These are phyloP conservation scores for Pythium phragmitis DNA, from an alignment of 352 stramenopile species.

Conservation along the genomic window DNA sequence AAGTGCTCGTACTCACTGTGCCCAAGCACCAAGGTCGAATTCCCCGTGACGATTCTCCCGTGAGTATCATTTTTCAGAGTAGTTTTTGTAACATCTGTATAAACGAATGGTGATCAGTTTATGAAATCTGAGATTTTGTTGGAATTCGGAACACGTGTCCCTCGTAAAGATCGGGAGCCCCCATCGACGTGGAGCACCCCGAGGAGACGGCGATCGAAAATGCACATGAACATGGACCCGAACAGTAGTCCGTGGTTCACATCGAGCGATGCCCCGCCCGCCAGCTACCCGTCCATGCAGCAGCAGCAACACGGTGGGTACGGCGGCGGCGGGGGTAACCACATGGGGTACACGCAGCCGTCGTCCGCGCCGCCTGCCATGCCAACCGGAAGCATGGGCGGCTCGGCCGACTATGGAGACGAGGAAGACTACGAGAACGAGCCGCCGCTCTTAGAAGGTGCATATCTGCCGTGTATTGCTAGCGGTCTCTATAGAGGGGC, in stretches of 20 bases:
- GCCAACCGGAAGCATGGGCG: slow-evolving; percentile 19
- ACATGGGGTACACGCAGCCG: slow-evolving; percentile 30
- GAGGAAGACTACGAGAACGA: slow-evolving; percentile 95
- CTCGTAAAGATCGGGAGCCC: background rate
- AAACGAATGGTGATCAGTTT: background rate
- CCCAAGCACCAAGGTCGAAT: slow-evolving; percentile 22
- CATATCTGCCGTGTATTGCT: background rate
- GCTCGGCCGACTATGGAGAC: slow-evolving; percentile 21
- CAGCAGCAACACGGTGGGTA: slow-evolving; percentile 6
- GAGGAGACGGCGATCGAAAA: slow-evolving; percentile 19
- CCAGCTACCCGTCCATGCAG: slow-evolving; percentile 40
- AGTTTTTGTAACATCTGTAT: background rate
- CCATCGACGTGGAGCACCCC: background rate
- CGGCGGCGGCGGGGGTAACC: slow-evolving; percentile 19
- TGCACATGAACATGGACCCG: slow-evolving; percentile 84
- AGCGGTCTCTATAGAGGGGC: background rate
- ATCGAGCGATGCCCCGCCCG: slow-evolving; percentile 28
- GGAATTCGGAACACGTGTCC: slow-evolving; percentile 15
- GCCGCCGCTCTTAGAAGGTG: slow-evolving; percentile 94
- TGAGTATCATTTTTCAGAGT: background rate
- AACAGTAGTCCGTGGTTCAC: slow-evolving; percentile 75
- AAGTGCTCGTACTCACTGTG: slow-evolving; percentile 16
- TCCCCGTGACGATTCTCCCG: slow-evolving; percentile 19
- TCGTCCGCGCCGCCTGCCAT: slow-evolving; percentile 24
- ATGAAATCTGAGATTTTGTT: slow-evolving; percentile 1